A percentile compares a stretch with the other conserved stretches of the same genome.
Evolutionary conservation across 202 grass and related monocot species (phyloP).

Genomic region (Hordeum pubiflorum): DNA sequence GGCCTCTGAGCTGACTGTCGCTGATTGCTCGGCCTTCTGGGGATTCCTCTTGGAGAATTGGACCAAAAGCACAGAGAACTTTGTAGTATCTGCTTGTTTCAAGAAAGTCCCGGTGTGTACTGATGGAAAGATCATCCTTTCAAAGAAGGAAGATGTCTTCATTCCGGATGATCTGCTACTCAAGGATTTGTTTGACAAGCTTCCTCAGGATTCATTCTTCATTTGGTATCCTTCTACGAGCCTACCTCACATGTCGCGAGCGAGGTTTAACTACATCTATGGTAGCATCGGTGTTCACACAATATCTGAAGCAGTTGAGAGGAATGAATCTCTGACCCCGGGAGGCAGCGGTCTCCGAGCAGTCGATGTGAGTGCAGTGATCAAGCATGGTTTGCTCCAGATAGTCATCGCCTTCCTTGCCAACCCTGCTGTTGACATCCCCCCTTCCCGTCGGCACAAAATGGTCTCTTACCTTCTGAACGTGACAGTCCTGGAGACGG

Average conservation of each 20-base stretch:
- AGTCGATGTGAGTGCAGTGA: too few relatives aligned
- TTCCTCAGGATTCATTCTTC: constrained; percentile 24
- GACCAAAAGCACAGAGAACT: constrained; percentile 3
- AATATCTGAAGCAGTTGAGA: too few relatives aligned
- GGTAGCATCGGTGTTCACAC: neutral
- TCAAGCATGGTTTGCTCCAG: too few relatives aligned
- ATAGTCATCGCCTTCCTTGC: too few relatives aligned
- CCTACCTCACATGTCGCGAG: constrained; percentile 10
- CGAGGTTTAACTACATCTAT: constrained; percentile 44
- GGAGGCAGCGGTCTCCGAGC: too few relatives aligned
- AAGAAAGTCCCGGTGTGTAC: constrained; percentile 36
- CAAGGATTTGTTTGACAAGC: constrained; percentile 38
- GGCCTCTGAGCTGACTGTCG: neutral
- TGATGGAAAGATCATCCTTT: constrained; percentile 26
- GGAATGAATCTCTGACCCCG: too few relatives aligned
- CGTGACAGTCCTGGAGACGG: too few relatives aligned
- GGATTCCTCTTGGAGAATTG: constrained; percentile 34
- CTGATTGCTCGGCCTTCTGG: constrained; percentile 51
- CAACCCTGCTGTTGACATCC: too few relatives aligned
- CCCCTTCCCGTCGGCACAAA: too few relatives aligned
- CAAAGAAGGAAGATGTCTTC: constrained; percentile 15
- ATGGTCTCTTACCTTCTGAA: too few relatives aligned
- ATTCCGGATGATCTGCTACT: constrained; percentile 61
- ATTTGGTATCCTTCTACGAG: constrained; percentile 42
- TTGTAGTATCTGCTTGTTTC: constrained; percentile 17